phyloP scores from a whole-genome alignment of 768 basidiomycete species.

The Atractiella rhizophila region DNA sequence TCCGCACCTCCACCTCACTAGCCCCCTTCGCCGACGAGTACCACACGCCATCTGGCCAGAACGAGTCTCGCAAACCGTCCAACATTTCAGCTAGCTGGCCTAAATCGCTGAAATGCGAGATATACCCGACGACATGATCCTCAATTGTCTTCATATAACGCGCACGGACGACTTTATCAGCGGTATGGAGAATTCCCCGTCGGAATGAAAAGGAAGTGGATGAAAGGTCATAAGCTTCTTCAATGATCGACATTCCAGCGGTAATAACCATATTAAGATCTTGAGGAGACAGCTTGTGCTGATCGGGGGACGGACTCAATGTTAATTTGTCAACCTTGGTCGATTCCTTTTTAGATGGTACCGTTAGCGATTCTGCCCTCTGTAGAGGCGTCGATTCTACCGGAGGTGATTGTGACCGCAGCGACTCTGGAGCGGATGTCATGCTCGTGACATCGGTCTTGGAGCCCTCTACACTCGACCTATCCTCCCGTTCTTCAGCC shows the following conservation, averaged over 20 bases:
- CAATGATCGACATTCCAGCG: constrained; percentile 5
- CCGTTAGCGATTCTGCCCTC: too few species aligned
- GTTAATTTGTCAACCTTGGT: too few species aligned
- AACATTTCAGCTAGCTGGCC: too few species aligned
- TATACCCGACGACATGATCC: constrained; percentile 1
- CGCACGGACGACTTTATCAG: constrained; percentile 7
- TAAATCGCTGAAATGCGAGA: background rate
- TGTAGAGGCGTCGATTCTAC: too few species aligned
- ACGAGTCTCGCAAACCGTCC: constrained; percentile 5
- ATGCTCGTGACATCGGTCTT: too few species aligned
- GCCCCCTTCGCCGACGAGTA: background rate
- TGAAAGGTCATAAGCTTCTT: constrained; percentile 9
- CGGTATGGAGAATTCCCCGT: constrained; percentile 7
- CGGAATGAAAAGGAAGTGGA: constrained; percentile 6
- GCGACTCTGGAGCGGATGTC: too few species aligned
- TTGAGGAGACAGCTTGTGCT: too few species aligned
- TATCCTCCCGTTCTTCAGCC: too few species aligned
- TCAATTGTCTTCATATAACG: constrained; percentile 4
- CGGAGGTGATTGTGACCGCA: too few species aligned
- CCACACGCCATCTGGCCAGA: constrained; percentile 4
- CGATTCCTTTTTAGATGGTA: too few species aligned
- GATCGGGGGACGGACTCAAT: too few species aligned
- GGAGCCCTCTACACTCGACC: too few species aligned
- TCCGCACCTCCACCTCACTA: background rate
- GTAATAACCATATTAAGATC: constrained; percentile 8